Evolutionary conservation across 495 filamentous ascomycete genomes (phyloP).

Genomic region (Achaetomiella virescens): DNA sequence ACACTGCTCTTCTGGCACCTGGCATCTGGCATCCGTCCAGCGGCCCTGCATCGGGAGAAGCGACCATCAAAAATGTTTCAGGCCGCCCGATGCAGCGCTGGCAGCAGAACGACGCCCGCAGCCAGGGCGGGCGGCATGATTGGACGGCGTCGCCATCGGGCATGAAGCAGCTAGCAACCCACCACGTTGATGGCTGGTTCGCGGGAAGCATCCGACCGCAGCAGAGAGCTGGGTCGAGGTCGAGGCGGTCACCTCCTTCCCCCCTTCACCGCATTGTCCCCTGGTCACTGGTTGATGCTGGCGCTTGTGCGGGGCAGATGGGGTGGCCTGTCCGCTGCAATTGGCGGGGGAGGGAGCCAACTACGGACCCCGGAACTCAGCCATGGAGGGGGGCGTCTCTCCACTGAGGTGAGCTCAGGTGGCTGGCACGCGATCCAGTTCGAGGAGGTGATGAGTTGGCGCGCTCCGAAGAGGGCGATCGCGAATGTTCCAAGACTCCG

Average conservation of each 20-base stretch:
- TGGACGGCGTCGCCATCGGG: conserved; percentile 14
- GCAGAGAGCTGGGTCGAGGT: background rate
- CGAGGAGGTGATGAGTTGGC: conserved; percentile 7
- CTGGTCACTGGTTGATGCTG: background rate
- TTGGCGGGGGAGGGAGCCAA: conserved; percentile 5
- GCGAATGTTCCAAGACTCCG: background rate
- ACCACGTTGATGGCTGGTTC: background rate
- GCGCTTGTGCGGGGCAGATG: background rate
- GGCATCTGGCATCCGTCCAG: background rate
- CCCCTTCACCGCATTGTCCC: conserved; percentile 6
- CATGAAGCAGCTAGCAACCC: conserved; percentile 1
- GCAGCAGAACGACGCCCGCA: conserved; percentile 8
- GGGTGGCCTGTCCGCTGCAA: background rate
- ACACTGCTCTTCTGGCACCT: background rate
- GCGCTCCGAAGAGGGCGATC: background rate
- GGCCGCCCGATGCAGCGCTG: conserved; percentile 13
- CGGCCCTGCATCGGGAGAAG: background rate
- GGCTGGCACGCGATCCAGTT: background rate
- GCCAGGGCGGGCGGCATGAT: conserved; percentile 13
- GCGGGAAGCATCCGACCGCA: background rate
- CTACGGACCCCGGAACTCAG: background rate
- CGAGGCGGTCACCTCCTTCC: background rate
- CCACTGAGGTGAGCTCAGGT: background rate
- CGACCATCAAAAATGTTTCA: conserved; percentile 15
- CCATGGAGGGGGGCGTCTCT: background rate